These are phyloP conservation scores for Aspergillus pseudoviridinutans DNA, from an alignment of 2,329 filamentous ascomycete genomes.

Conservation along the genomic window DNA sequence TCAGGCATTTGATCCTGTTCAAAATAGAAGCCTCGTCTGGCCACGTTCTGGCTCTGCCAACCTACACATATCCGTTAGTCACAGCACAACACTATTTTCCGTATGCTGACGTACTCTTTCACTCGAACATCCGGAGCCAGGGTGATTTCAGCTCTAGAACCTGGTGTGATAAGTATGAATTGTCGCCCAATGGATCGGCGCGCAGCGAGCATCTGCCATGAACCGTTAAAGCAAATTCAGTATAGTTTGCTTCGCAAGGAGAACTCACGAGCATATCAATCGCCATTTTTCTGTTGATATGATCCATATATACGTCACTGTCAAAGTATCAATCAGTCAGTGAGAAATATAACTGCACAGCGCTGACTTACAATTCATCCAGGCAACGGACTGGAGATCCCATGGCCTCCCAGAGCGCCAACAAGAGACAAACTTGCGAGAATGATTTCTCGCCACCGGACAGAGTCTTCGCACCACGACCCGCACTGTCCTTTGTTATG, in stretches of 20 bases:
- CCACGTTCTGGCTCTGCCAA: slow-evolving; percentile 45
- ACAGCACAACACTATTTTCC: neutral
- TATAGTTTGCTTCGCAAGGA: neutral
- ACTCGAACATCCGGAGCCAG: slow-evolving; percentile 43
- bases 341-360: neutral
- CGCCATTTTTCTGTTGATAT: slow-evolving; percentile 86
- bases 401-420: slow-evolving; percentile 97
- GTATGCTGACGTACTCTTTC: slow-evolving; percentile 36
- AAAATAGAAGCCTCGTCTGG: slow-evolving; percentile 38
- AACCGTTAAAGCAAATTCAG: slow-evolving; percentile 12
- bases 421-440: slow-evolving; percentile 87
- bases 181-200: slow-evolving; percentile 83
- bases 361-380: slow-evolving; percentile 72
- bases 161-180: slow-evolving; percentile 94
- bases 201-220: slow-evolving; percentile 69
- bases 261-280: slow-evolving; percentile 82
- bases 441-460: slow-evolving; percentile 98
- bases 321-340: slow-evolving; percentile 13
- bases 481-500: slow-evolving; percentile 64
- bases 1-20: neutral
- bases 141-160: slow-evolving; percentile 61
- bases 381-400: slow-evolving; percentile 90
- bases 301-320: slow-evolving; percentile 96
- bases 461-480: slow-evolving; percentile 83
- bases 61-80: slow-evolving; percentile 18